These are phyloP conservation scores for Bacidia gigantensis DNA, from an alignment of 495 filamentous ascomycete genomes.

Conservation along the genomic window DNA sequence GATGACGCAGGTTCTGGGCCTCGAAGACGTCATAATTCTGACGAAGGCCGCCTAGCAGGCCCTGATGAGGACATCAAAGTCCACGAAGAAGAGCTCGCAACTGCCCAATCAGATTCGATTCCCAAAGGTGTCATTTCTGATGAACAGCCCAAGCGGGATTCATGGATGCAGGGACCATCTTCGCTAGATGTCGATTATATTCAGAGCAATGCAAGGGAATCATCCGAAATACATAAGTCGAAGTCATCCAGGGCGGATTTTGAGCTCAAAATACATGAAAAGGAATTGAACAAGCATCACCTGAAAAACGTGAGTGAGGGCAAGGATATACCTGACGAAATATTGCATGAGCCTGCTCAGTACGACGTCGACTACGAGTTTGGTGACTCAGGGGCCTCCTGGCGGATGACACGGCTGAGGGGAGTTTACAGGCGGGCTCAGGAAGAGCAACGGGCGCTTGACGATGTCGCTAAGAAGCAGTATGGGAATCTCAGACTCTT, in stretches of 20 bases:
- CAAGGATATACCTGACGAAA: conserved; percentile 33
- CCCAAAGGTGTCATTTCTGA: conserved; percentile 8
- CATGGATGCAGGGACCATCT: conserved; percentile 89
- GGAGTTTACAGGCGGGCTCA: conserved; percentile 71
- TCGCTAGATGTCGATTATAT: conserved; percentile 74
- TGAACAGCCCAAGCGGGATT: conserved; percentile 48
- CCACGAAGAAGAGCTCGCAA: conserved; percentile 22
- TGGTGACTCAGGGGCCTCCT: conserved; percentile 77
- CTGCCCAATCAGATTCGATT: conserved; percentile 27
- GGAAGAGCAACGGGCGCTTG: conserved; percentile 52
- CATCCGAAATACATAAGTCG: conserved; percentile 28
- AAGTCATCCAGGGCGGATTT: conserved; percentile 48
- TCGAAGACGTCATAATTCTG: not conserved
- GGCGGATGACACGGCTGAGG: conserved; percentile 91
- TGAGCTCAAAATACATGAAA: conserved; percentile 63
- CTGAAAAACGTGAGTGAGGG: conserved; percentile 49
- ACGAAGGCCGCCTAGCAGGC: not conserved
- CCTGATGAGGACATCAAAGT: not conserved
- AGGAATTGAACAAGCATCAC: conserved; percentile 61
- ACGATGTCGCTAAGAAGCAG: conserved; percentile 68
- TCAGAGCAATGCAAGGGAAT: conserved; percentile 46
- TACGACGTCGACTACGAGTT: conserved; percentile 72
- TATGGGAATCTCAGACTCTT: conserved; percentile 75
- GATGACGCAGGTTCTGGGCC: not conserved
- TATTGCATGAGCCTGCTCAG: conserved; percentile 37